Percentiles rank a stretch among this genome's conserved stretches.
Evolutionary conservation across 208 protist species (phyloP).

Genomic region (Naegleria lovaniensis): DNA sequence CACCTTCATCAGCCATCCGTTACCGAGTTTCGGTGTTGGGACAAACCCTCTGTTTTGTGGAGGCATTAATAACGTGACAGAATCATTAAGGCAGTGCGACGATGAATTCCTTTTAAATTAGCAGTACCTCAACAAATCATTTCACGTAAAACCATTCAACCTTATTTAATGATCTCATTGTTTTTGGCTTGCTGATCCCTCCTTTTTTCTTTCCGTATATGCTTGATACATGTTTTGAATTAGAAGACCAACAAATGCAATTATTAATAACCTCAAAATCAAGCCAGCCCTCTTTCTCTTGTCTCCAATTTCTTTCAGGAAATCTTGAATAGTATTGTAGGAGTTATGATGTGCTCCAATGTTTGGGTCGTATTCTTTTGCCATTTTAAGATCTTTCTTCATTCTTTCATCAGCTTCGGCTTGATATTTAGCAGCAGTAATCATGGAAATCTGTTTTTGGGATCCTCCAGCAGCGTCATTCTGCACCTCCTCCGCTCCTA

Average conservation of each 20-base stretch:
- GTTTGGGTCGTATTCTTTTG: not conserved
- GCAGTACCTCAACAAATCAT: no score
- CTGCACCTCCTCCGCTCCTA: not conserved
- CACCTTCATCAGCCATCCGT: no score
- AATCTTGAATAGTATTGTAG: not conserved
- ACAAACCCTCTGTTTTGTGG: no score
- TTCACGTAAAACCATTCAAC: no score
- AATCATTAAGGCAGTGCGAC: no score
- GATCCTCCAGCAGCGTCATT: not conserved
- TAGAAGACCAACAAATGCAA: not conserved
- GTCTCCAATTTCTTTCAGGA: not conserved
- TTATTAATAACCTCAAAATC: not conserved
- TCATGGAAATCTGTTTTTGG: not conserved
- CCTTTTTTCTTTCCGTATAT: no score
- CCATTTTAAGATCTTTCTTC: not conserved
- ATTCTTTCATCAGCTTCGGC: not conserved
- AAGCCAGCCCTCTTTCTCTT: not conserved
- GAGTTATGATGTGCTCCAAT: not conserved
- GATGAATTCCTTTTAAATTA: no score
- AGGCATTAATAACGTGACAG: no score
- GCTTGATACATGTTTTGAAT: no score
- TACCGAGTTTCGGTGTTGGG: no score
- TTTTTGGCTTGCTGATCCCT: no score
- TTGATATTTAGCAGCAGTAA: not conserved
- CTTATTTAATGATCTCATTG: no score